phyloP scores from a whole-genome alignment of 192 early-diverging fungal species.

The Coemansia sp. region DNA sequence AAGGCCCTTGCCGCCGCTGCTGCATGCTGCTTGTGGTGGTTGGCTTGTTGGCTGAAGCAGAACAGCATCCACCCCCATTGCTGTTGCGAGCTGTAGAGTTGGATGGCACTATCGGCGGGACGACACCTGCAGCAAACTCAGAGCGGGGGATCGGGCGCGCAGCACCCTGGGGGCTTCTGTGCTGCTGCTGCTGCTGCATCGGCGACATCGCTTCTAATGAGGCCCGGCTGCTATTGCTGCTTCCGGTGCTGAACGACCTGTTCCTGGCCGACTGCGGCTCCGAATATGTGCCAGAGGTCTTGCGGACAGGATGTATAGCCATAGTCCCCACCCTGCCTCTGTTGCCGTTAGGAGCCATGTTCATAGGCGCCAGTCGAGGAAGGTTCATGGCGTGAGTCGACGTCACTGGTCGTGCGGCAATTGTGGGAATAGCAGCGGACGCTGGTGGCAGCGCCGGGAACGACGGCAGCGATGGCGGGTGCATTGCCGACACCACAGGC shows the following conservation, averaged over 20 bases:
- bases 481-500: constrained; percentile 19
- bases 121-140: constrained; percentile 12
- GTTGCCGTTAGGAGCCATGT: background rate
- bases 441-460: constrained; percentile 1
- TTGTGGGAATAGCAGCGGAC: background rate
- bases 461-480: constrained; percentile 5
- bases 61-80: background rate
- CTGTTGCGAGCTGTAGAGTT: background rate
- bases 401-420: background rate
- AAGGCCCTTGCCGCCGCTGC: background rate
- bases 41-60: background rate
- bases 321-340: background rate
- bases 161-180: background rate
- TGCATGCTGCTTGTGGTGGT: background rate
- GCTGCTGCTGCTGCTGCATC: constrained; percentile 2
- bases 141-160: background rate
- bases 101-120: constrained; percentile 10
- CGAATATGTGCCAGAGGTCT: background rate
- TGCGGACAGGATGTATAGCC: background rate
- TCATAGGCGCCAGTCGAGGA: background rate
- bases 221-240: constrained; percentile 4
- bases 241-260: background rate
- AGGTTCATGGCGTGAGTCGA: too few relatives aligned
- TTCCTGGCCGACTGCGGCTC: constrained; percentile 8
- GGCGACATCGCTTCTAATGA: background rate